Evolutionary conservation across 2,329 filamentous ascomycete genomes (phyloP), one percentile per base, ranked within the genome.

Genomic region (Xylariaceae sp.): DNA sequence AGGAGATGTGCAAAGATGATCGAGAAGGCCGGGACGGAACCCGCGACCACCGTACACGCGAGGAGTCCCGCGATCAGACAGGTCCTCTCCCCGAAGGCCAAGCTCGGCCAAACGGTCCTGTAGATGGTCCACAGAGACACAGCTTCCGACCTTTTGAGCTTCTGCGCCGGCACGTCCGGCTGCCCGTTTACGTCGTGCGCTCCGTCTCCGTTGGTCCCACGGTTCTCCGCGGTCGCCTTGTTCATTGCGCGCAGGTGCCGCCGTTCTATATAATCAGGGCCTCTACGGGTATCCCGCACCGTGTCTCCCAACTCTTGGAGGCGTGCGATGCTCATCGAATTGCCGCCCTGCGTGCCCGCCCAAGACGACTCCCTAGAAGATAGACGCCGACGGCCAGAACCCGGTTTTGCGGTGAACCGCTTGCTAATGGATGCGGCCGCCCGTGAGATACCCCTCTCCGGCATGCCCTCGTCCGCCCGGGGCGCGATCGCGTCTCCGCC

Each of bases 1-100:
- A 96, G 80, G 0, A 97, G 80, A 53, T 87, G 84, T 0, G 91
- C 84, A 48, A 96, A 87, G 7, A 89, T 78, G 69, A 83, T 91
- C 0, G 91, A 88, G 65, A 97, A 97, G 0, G 84, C 76, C 0
- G 92, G 90, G 0, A 88, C 89, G 21, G 83, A 80, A 2, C 80
- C 83, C 2, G 90, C 88, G 45, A 90, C 86, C 0, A 88, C 64
- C 1, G 89, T 65, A 26, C 88, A 85, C 44, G 82, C 79, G 0
- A 82, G n/a, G 9, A 91, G 73, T 1, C 87, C 90, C 1, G 82
- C 51, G 0, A 88, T 23, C 0, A 96, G 74, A 12, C 83, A 70
- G 0, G 81, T 1, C 1, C 81, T 83, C 12, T 87, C 78, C 6
- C 61, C 73, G 49, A 65, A 67, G 1, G 77, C 74, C 0, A 96